Evolutionary conservation across 352 stramenopile species (phyloP).

Genomic region (Phytophthora citricola): DNA sequence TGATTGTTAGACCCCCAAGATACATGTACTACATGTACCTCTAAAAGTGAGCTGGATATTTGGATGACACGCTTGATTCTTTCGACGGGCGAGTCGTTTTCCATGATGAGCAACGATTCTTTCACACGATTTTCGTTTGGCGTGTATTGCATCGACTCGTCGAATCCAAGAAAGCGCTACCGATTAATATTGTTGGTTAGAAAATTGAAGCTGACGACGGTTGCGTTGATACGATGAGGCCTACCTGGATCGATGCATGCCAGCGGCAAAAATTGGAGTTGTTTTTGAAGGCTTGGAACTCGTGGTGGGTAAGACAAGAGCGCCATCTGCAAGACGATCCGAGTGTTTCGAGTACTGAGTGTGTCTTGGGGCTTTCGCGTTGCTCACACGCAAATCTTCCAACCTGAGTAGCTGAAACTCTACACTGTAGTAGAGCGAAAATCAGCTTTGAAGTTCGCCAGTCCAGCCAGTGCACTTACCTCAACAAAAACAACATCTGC

Average conservation of each 20-base stretch:
- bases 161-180: conserved; percentile 30
- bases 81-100: conserved; percentile 18
- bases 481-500: conserved; percentile 37
- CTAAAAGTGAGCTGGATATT: conserved; percentile 40
- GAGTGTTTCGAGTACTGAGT: conserved; percentile 24
- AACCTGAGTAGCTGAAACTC: conserved; percentile 1
- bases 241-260: conserved; percentile 41
- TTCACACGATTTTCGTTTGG: conserved; percentile 23
- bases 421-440: conserved; percentile 7
- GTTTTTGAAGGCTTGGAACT: background rate
- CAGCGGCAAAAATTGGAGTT: conserved; percentile 33
- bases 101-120: conserved; percentile 12
- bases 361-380: background rate
- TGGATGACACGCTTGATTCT: conserved; percentile 32
- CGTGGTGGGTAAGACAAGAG: conserved; percentile 32
- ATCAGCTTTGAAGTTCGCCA: conserved; percentile 1
- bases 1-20: background rate
- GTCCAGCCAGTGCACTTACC: conserved; percentile 7
- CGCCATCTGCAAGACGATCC: conserved; percentile 39
- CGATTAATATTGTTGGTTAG: conserved; percentile 2
- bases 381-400: background rate
- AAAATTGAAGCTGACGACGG: background rate
- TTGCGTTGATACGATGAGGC: background rate
- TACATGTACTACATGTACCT: conserved; percentile 13
- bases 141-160: conserved; percentile 42